Evolutionary conservation across 2,329 filamentous ascomycete genomes (phyloP).

Genomic region (Torrubiella hemipterigena): DNA sequence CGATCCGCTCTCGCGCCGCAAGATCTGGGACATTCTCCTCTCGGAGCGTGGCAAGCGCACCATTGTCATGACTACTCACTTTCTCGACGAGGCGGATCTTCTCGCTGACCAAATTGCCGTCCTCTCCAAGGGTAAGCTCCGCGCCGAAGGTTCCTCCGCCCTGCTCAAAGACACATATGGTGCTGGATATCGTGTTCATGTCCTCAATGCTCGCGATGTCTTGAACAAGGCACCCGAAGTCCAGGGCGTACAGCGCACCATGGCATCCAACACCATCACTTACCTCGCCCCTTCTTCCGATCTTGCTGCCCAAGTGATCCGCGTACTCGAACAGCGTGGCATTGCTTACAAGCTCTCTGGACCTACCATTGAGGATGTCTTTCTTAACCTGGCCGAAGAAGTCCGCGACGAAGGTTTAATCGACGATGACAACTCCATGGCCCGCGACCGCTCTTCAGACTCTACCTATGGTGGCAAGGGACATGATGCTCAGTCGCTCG

Average conservation of each 20-base stretch:
- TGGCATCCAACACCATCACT: conserved; percentile 53
- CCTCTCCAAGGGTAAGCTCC: conserved; percentile 53
- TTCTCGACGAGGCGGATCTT: conserved; percentile 64
- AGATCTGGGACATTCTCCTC: conserved; percentile 46
- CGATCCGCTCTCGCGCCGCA: conserved; percentile 52
- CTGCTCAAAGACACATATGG: conserved; percentile 56
- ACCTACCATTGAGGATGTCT: conserved; percentile 63
- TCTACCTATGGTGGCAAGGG: conserved; percentile 1
- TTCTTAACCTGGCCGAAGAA: conserved; percentile 49
- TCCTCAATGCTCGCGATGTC: conserved; percentile 11
- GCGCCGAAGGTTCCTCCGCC: conserved; percentile 55
- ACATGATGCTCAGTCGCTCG: conserved; percentile 1
- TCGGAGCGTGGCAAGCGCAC: conserved; percentile 54
- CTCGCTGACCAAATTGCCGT: conserved; percentile 62
- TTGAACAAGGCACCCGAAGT: conserved; percentile 35
- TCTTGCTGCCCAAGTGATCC: conserved; percentile 57
- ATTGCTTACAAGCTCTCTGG: conserved; percentile 57
- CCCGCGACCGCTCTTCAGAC: background rate
- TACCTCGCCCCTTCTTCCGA: conserved; percentile 57
- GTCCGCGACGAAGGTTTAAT: conserved; percentile 15
- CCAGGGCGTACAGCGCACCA: conserved; percentile 38
- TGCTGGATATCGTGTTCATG: conserved; percentile 21
- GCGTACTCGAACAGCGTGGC: conserved; percentile 48
- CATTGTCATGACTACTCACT: conserved; percentile 63
- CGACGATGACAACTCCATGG: conserved; percentile 5